phyloP scores from a whole-genome alignment of 2,329 filamentous ascomycete genomes.

The Catunica adiposa region DNA sequence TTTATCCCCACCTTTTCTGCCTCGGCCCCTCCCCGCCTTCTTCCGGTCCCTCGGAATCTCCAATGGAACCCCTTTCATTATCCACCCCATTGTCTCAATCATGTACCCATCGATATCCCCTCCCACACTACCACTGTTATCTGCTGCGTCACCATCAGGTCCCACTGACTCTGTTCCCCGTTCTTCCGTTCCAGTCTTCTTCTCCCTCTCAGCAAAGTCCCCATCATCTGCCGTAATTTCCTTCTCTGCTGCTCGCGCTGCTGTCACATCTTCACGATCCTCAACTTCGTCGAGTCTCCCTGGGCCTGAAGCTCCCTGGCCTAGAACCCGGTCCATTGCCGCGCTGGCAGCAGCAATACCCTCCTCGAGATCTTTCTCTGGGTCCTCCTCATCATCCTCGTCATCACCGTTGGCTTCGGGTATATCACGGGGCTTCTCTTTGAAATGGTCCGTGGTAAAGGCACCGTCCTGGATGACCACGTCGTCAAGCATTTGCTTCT shows the following conservation, averaged over 20 bases:
- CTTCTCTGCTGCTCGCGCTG: constrained; percentile 72
- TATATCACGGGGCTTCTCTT: constrained; percentile 37
- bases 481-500: constrained; percentile 95
- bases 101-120: constrained; percentile 60
- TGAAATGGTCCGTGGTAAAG: constrained; percentile 94
- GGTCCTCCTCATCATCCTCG: constrained; percentile 7
- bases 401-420: not conserved
- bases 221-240: constrained; percentile 76
- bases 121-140: constrained; percentile 42
- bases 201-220: constrained; percentile 51
- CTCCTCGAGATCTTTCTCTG: constrained; percentile 31
- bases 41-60: constrained; percentile 50
- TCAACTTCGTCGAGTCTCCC: constrained; percentile 84
- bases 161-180: not conserved
- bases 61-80: constrained; percentile 40
- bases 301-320: constrained; percentile 36
- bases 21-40: constrained; percentile 39
- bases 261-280: constrained; percentile 78
- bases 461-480: constrained; percentile 97
- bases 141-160: constrained; percentile 25
- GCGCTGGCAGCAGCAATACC: constrained; percentile 51
- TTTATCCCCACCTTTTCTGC: constrained; percentile 40
- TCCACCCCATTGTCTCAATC: constrained; percentile 48
- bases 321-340: constrained; percentile 72
- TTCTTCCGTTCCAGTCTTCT: constrained; percentile 8